Conservation (phyloP, 768 basidiomycete species). For the Suillus variegatus region DNA sequence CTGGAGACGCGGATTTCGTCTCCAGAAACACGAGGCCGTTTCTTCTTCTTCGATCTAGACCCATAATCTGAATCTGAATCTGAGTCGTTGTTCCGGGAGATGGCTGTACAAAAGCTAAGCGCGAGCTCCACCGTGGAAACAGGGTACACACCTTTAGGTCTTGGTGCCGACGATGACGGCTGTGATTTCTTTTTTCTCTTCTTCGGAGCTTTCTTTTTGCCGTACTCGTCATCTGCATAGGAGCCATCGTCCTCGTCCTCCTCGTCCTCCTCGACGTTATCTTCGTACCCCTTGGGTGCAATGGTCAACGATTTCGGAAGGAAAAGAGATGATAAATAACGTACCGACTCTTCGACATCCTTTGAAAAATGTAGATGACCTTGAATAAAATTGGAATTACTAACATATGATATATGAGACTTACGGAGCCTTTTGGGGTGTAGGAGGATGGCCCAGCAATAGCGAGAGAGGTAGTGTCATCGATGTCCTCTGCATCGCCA, state of each 20-base stretch:
- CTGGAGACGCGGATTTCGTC: slow-evolving; percentile 81
- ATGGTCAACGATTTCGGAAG: slow-evolving; percentile 31
- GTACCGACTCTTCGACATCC: slow-evolving; percentile 35
- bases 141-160: slow-evolving; percentile 56
- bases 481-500: slow-evolving; percentile 44
- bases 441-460: slow-evolving; percentile 42
- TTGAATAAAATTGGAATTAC: slow-evolving; percentile 7
- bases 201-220: slow-evolving; percentile 64
- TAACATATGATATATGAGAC: slow-evolving; percentile 29
- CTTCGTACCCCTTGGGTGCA: slow-evolving; percentile 62
- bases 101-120: not conserved
- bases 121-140: not conserved
- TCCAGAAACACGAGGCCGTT: slow-evolving; percentile 52
- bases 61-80: slow-evolving; percentile 91
- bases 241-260: slow-evolving; percentile 72
- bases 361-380: slow-evolving; percentile 8
- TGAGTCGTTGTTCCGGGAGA: slow-evolving; percentile 34
- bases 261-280: slow-evolving; percentile 44
- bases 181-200: slow-evolving; percentile 61
- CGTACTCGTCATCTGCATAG: slow-evolving; percentile 78
- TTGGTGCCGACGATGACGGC: slow-evolving; percentile 44
- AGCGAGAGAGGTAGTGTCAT: slow-evolving; percentile 37
- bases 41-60: slow-evolving; percentile 85
- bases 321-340: slow-evolving; percentile 18
- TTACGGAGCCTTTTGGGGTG: slow-evolving; percentile 63